Base-by-base conservation (phyloP, 805 yeast genomes). In the Pichia thaimueangensis region DNA sequence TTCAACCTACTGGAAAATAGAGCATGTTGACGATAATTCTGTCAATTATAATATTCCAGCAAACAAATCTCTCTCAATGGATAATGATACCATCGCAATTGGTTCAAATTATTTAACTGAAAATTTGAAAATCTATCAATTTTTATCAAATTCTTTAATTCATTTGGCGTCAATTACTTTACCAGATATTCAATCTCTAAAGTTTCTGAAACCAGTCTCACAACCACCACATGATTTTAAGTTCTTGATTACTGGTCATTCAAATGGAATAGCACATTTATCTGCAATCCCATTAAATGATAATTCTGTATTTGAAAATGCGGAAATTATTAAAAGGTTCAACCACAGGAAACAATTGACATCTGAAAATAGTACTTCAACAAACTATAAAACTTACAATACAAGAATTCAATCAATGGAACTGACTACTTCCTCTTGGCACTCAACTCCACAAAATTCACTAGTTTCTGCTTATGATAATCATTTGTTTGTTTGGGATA, bases 401-500 rank as follows among this genome's bases (percentile, higher is more conserved):
- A 46, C 48, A 47, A 66, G 55, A 1, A 60, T 71, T 32, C 54
- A 59, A 30, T 55, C 63, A 38, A 45, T 75, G 13, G 64, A 58
- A 15, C 51, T 70, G 13, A 58, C 75, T 0, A 62, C 67, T 21
- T 45, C 56, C 12, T 45, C 52, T n/a, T 74, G 80, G 78, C 51
- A 38, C 15, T 49, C 66, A 3, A 68, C 73, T 35, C 60, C 66
- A 11, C 53, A 60, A 23, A 68, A 75, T 19, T 67, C 76, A 4
- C 59, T 87, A 41, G 60, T 83, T 23, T 69, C 94, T 0, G 58
- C 79, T 6, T 85, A 82, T 57, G 78, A 78, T 44, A 81, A 82
- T 46, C 76, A 81, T 44, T 50, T 89, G 12, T 88, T 85, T 56
- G 62, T 82, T 38, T 88, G 96, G 91, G 88, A 88, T 45, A 60